These are phyloP conservation scores for Phaeosphaeria sp. DNA, from an alignment of 2,329 filamentous ascomycete species.

Conservation along the genomic window DNA sequence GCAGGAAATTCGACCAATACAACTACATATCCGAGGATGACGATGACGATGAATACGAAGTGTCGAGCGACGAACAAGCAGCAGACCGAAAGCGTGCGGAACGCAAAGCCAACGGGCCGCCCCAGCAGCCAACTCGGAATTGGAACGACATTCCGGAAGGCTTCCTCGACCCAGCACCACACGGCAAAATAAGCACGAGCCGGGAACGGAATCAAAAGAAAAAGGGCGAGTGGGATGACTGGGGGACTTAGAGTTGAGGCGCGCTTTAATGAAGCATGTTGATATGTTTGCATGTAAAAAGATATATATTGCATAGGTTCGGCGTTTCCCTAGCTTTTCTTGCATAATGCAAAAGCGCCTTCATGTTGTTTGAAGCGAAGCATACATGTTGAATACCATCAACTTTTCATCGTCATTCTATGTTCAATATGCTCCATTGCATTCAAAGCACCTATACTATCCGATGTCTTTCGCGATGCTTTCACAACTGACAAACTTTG, in stretches of 20 bases:
- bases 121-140: constrained; percentile 40
- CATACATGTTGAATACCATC: background rate
- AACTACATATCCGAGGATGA: constrained; percentile 47
- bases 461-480: background rate
- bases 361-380: background rate
- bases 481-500: background rate
- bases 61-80: constrained; percentile 40
- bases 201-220: constrained; percentile 35
- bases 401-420: background rate
- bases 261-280: constrained; percentile 15
- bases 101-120: constrained; percentile 14
- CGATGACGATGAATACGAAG: constrained; percentile 44
- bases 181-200: constrained; percentile 36
- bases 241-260: constrained; percentile 11
- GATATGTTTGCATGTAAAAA: constrained; percentile 19
- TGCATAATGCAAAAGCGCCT: constrained; percentile 1
- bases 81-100: constrained; percentile 28
- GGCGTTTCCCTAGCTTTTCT: constrained; percentile 4
- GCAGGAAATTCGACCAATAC: constrained; percentile 44
- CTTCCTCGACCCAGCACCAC: constrained; percentile 40
- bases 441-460: background rate
- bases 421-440: too few relatives aligned
- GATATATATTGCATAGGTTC: constrained; percentile 13
- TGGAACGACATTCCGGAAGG: constrained; percentile 60
- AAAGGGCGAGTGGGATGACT: constrained; percentile 41